Percentiles rank a stretch among this genome's conserved stretches.
Evolutionary conservation across 345 rosid genomes (phyloP).

Genomic region (Conringia planisiliqua): DNA sequence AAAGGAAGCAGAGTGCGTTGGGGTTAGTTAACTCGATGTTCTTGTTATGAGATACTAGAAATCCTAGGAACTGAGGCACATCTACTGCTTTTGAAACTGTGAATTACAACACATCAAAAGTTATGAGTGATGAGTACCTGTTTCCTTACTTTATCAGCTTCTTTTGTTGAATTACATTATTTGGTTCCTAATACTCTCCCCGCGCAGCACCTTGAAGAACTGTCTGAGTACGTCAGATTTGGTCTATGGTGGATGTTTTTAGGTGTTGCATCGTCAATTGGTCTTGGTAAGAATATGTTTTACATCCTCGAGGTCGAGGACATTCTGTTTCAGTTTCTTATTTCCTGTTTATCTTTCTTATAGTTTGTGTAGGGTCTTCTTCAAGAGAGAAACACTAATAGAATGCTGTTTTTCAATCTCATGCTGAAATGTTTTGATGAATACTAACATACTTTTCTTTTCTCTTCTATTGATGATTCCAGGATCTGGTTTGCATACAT

Average conservation of each 20-base stretch:
- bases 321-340: neutral
- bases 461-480: slow-evolving; percentile 12
- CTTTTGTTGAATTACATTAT: neutral
- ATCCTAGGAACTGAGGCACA: neutral
- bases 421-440: neutral
- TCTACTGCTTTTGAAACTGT: neutral
- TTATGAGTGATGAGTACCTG: neutral
- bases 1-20: neutral
- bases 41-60: neutral
- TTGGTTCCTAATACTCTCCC: neutral
- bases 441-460: neutral
- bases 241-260: slow-evolving; percentile 91
- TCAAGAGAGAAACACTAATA: neutral
- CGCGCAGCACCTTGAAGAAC: slow-evolving; percentile 72
- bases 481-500: slow-evolving; percentile 99
- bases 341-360: neutral
- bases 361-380: neutral
- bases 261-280: slow-evolving; percentile 96
- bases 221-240: slow-evolving; percentile 55
- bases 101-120: neutral
- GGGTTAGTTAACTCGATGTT: neutral
- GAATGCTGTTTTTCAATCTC: neutral
- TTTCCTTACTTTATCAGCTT: slow-evolving; percentile 1
- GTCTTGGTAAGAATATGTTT: slow-evolving; percentile 66
- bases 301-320: neutral